Evolutionary conservation across 2,329 filamentous ascomycete genomes (phyloP), one percentile per base, ranked within the genome.

Genomic region (Colletotrichum tropicicola): DNA sequence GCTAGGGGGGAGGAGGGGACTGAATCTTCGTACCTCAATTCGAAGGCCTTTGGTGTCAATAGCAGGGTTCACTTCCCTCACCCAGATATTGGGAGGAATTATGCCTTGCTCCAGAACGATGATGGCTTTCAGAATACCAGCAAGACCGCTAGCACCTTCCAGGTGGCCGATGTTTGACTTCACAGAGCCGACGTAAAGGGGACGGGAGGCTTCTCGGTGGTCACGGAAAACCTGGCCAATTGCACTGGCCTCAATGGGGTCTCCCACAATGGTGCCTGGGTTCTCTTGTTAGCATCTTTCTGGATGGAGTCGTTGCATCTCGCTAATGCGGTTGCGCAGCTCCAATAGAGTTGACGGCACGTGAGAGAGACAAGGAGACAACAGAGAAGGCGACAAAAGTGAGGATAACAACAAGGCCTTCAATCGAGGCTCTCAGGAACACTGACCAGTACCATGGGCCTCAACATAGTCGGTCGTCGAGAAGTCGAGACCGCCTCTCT

Each of bases 151-250:
- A 7, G 82, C 80, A 2, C 82, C 84, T 68, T 86, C 84, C 0
- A 85, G 75, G 66, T 87, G 84, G 4, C 84, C 84, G 19, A 87
- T 80, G 55, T 86, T 87, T 1, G 83, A 80, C 68, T 87, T 87
- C 47, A 86, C 69, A 2, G 84, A 86, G 2, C 84, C 85, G 3
- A 87, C 78, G 10, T 82, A 65, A 1, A 87, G 70, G 0, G 83
- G 83, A 0, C 75, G 74, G 2, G 76, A 71, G 0, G 65, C 35
- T 1, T 63, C 44, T 8, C 81, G 78, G 15, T 63, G 61, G 0
- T 71, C 58, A 67, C 68, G 6, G 75, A 80, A 17, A 85, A 76
- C 0, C 80, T 78, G 54, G 79, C 75, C 0, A 80, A 80, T 23
- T 85, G 76, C 7, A 82, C 83, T 43, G 78, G 78, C 74, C 66